Evolutionary conservation across 129 eudicot genomes (phyloP).

Genomic region (Sambucus nigra): DNA sequence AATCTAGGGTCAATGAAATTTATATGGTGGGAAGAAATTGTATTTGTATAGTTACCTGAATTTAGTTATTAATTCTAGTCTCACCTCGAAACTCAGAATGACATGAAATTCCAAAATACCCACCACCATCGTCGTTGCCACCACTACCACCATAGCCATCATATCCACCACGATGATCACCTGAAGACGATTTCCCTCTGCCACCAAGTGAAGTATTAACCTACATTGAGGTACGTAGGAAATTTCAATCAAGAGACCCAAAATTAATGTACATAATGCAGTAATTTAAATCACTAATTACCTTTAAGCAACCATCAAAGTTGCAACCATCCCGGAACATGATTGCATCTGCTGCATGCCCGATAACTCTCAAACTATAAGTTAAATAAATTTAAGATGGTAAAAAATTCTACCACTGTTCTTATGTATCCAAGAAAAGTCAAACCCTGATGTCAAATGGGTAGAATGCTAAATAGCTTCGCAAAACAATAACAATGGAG

Average conservation of each 20-base stretch:
- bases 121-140: constrained; percentile 16
- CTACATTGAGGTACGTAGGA: constrained; percentile 23
- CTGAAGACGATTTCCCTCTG: constrained; percentile 65
- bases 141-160: constrained; percentile 30
- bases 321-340: constrained; percentile 96
- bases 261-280: neutral
- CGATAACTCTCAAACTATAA: constrained; percentile 80
- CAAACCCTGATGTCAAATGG: neutral
- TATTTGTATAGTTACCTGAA: no score
- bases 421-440: no score
- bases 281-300: constrained; percentile 17
- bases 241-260: neutral
- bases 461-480: constrained; percentile 38
- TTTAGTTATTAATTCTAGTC: no score
- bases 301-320: constrained; percentile 97
- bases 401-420: neutral
- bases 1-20: no score
- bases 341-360: constrained; percentile 95
- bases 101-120: constrained; percentile 69
- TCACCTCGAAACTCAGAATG: constrained; percentile 88
- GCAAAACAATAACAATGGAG: constrained; percentile 96
- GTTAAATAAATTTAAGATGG: neutral
- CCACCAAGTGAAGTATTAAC: constrained; percentile 98
- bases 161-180: neutral
- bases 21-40: no score